These are phyloP conservation scores for Globisporangium cystogenes DNA, from an alignment of 352 stramenopile species.

Conservation along the genomic window DNA sequence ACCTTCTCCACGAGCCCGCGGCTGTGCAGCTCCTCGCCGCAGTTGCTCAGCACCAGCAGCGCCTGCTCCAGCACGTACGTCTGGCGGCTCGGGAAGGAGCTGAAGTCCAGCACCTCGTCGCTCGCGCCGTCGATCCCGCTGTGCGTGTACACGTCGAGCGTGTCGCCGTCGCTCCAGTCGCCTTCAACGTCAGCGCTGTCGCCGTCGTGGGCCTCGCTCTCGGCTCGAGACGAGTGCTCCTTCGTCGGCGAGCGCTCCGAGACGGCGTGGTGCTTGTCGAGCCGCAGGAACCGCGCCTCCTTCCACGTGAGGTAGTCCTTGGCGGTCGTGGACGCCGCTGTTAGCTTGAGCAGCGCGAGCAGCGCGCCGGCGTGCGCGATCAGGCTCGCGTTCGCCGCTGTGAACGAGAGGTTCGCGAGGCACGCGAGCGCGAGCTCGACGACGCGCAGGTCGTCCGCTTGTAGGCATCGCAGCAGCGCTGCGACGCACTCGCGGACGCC, in stretches of 20 bases:
- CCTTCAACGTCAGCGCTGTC: neutral
- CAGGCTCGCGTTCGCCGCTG: constrained; percentile 27
- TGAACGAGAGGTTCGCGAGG: constrained; percentile 66
- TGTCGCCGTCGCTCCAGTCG: constrained; percentile 6
- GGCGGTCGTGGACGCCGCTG: constrained; percentile 27
- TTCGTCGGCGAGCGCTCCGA: constrained; percentile 9
- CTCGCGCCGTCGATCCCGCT: constrained; percentile 11
- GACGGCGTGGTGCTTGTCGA: constrained; percentile 8
- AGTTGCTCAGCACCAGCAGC: constrained; percentile 65
- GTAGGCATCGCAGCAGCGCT: constrained; percentile 39
- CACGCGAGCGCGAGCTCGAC: constrained; percentile 58
- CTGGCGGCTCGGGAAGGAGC: constrained; percentile 47
- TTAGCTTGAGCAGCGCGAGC: constrained; percentile 39
- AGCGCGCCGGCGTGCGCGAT: constrained; percentile 43
- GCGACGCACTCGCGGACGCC: constrained; percentile 48
- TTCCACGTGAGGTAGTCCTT: constrained; percentile 58
- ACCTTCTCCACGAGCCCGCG: constrained; percentile 34
- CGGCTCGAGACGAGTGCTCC: neutral
- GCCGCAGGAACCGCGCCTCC: constrained; percentile 18
- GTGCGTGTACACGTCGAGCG: constrained; percentile 8
- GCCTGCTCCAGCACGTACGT: constrained; percentile 62
- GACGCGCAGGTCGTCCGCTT: constrained; percentile 54
- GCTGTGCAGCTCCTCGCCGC: constrained; percentile 36
- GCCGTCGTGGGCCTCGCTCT: neutral
- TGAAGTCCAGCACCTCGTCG: constrained; percentile 44